These are phyloP conservation scores for Rutidosis leptorrhynchoides DNA, from an alignment of 129 eudicot species.

Conservation along the genomic window DNA sequence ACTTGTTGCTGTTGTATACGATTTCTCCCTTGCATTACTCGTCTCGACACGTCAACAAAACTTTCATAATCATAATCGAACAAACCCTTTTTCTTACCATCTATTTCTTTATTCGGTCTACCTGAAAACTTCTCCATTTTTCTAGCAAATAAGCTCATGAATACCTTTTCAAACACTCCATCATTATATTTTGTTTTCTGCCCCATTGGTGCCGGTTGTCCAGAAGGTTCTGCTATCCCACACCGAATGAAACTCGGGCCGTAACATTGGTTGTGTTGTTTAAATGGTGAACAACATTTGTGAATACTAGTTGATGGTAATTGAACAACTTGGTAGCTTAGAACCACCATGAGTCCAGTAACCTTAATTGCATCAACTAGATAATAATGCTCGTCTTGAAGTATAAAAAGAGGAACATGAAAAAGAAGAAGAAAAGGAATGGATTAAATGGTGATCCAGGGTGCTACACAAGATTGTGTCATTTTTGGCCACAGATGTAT, in stretches of 20 bases:
- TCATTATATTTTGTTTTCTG: slow-evolving; percentile 88
- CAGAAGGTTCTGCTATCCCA: slow-evolving; percentile 81
- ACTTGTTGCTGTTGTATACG: slow-evolving; percentile 85
- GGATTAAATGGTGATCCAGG: slow-evolving; percentile 3
- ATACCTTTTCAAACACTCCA: slow-evolving; percentile 81
- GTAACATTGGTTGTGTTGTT: slow-evolving; percentile 1
- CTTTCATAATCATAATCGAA: slow-evolving; percentile 80
- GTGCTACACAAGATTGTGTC: slow-evolving; percentile 6
- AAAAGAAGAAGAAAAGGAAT: slow-evolving; percentile 9
- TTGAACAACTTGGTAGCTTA: slow-evolving; percentile 53
- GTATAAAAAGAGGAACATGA: neutral
- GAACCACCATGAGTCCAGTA: slow-evolving; percentile 48
- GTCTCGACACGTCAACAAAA: slow-evolving; percentile 78
- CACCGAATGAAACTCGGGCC: slow-evolving; percentile 42
- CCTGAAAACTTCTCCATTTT: slow-evolving; percentile 84
- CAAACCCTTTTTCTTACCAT: slow-evolving; percentile 46
- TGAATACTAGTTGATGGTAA: slow-evolving; percentile 29
- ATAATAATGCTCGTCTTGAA: neutral
- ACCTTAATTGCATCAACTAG: slow-evolving; percentile 16
- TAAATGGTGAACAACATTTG: slow-evolving; percentile 1
- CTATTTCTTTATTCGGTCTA: slow-evolving; percentile 6
- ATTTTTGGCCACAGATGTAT: slow-evolving; percentile 43
- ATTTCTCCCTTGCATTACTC: slow-evolving; percentile 84
- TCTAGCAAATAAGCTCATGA: slow-evolving; percentile 80
- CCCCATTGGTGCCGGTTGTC: slow-evolving; percentile 90